Percentiles rank a stretch among this genome's conserved stretches.
These are phyloP conservation scores for Diplodia seriata DNA, from an alignment of 2,329 filamentous ascomycete genomes.

Conservation along the genomic window DNA sequence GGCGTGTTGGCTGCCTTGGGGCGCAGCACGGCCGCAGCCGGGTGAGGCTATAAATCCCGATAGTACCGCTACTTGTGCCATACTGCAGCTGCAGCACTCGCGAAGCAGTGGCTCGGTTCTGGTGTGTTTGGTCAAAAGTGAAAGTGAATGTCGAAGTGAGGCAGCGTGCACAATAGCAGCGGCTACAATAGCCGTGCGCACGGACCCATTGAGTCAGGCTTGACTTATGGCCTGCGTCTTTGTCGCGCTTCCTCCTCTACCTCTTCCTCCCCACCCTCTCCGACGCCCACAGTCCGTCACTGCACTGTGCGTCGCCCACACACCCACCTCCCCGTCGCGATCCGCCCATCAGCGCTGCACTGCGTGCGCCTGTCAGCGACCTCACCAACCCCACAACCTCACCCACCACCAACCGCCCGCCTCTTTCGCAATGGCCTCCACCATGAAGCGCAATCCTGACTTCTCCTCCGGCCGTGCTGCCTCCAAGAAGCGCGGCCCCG, in stretches of 20 bases:
- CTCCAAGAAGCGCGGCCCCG: conserved; percentile 15
- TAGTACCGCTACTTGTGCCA: no score
- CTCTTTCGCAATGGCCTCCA: conserved; percentile 7
- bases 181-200: conserved; percentile 1
- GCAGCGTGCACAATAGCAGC: background rate
- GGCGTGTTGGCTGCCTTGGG: background rate
- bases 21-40: background rate
- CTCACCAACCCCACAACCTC: background rate
- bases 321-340: background rate
- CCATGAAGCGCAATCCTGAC: conserved; percentile 28
- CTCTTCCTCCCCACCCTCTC: conserved; percentile 9
- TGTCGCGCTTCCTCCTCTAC: conserved; percentile 18
- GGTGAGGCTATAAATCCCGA: background rate
- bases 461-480: background rate
- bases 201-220: background rate
- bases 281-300: conserved; percentile 12
- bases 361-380: background rate
- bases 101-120: background rate
- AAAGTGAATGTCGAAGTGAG: conserved; percentile 2
- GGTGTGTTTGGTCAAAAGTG: background rate
- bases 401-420: background rate
- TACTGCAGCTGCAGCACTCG: background rate
- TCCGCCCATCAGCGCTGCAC: background rate
- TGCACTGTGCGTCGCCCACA: background rate
- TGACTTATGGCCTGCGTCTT: conserved; percentile 9